A percentile compares a stretch with the other conserved stretches of the same genome.
phyloP scores from a whole-genome alignment of 2,329 filamentous ascomycete species.

The Neofusicoccum sp. region DNA sequence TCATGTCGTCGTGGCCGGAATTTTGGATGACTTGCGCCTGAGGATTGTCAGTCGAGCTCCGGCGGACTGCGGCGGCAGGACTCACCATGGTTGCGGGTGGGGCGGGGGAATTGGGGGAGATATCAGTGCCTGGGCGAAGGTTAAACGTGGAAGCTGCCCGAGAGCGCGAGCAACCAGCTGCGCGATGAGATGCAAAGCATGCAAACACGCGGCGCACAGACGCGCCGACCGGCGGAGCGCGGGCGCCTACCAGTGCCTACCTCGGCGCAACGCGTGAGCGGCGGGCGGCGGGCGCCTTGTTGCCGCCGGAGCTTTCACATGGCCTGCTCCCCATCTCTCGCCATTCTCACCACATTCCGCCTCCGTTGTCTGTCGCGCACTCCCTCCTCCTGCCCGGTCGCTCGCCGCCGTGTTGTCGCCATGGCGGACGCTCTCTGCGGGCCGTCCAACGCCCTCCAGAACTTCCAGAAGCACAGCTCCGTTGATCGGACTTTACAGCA shows the following conservation, averaged over 20 bases:
- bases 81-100: constrained; percentile 22
- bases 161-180: not conserved
- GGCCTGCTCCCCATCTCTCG: constrained; percentile 12
- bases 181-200: constrained; percentile 12
- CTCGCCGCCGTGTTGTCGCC: constrained; percentile 24
- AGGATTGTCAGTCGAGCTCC: constrained; percentile 25
- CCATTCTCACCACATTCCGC: not conserved
- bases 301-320: constrained; percentile 19
- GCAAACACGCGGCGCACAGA: constrained; percentile 13
- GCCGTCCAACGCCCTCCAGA: constrained; percentile 74
- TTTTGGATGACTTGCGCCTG: constrained; percentile 80
- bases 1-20: constrained; percentile 97
- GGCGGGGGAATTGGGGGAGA: constrained; percentile 13
- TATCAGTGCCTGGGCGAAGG: constrained; percentile 12
- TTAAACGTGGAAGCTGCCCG: constrained; percentile 21
- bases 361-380: not conserved
- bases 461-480: constrained; percentile 69
- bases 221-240: not conserved
- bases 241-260: not conserved
- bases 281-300: constrained; percentile 9
- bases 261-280: constrained; percentile 1
- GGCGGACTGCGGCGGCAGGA: not conserved
- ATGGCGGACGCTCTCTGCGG: constrained; percentile 74
- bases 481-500: constrained; percentile 73
- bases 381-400: not conserved